These are phyloP conservation scores for Sapria himalayana DNA, from an alignment of 345 rosid species.

Conservation along the genomic window DNA sequence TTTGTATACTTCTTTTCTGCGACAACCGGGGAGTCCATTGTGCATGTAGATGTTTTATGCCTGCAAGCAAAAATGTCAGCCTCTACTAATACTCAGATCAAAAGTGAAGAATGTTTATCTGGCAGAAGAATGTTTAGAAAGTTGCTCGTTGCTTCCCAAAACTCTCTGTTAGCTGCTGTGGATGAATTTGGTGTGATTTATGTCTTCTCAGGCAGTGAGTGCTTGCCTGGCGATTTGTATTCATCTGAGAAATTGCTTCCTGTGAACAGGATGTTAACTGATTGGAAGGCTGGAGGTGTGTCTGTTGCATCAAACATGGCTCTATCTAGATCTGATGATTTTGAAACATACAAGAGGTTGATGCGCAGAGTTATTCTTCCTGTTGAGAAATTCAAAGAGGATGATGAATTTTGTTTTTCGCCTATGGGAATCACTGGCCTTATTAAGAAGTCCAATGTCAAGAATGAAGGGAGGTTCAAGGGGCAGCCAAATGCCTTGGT, in stretches of 20 bases:
- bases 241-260: conserved; percentile 23
- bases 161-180: conserved; percentile 58
- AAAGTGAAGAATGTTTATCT: conserved; percentile 13
- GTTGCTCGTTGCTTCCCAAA: conserved; percentile 43
- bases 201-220: conserved; percentile 29
- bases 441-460: conserved; percentile 21
- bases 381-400: conserved; percentile 24
- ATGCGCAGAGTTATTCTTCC: conserved; percentile 45
- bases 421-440: conserved; percentile 69
- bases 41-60: conserved; percentile 30
- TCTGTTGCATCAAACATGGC: conserved; percentile 22
- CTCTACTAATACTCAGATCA: conserved; percentile 13
- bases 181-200: conserved; percentile 55
- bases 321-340: conserved; percentile 14
- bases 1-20: conserved; percentile 36
- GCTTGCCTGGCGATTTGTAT: conserved; percentile 21
- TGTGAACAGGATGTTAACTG: conserved; percentile 44
- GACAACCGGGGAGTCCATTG: conserved; percentile 44
- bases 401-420: conserved; percentile 58
- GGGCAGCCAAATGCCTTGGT: conserved; percentile 19
- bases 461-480: too few species aligned
- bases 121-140: conserved; percentile 44
- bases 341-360: conserved; percentile 16
- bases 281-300: conserved; percentile 55
- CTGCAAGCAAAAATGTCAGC: conserved; percentile 13